Evolutionary conservation across 2,329 filamentous ascomycete genomes (phyloP).

Genomic region (Cryphonectria naterciae): DNA sequence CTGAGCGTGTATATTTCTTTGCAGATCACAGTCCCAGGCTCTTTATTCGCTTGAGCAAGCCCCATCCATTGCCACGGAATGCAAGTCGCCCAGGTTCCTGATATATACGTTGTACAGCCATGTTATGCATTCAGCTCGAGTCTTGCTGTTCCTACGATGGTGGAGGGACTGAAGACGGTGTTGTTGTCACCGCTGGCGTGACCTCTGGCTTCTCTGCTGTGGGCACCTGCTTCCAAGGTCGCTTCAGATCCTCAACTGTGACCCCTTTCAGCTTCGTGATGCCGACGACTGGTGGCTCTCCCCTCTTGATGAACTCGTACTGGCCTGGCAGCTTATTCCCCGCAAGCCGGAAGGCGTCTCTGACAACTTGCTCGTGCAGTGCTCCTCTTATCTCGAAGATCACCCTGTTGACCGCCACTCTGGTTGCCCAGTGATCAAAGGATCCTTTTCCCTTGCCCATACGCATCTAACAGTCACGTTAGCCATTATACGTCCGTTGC

Average conservation of each 20-base stretch:
- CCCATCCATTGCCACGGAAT: not conserved
- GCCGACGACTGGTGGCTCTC: conserved; percentile 86
- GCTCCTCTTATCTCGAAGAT: conserved; percentile 91
- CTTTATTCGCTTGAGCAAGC: not conserved
- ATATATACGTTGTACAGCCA: conserved; percentile 20
- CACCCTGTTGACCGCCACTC: conserved; percentile 88
- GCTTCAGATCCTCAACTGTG: conserved; percentile 81
- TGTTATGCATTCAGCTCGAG: conserved; percentile 29
- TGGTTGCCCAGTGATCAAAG: conserved; percentile 94
- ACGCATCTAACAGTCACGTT: conserved; percentile 62
- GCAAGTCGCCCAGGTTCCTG: not conserved
- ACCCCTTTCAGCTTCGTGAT: conserved; percentile 83
- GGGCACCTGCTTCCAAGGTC: conserved; percentile 71
- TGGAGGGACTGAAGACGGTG: conserved; percentile 40
- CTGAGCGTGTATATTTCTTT: not conserved
- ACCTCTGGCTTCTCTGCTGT: conserved; percentile 44
- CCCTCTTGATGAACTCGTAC: conserved; percentile 94
- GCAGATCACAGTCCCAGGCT: not conserved
- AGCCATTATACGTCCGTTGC: not conserved
- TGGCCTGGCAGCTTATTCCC: conserved; percentile 90
- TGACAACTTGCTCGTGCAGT: conserved; percentile 90
- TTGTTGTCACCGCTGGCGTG: conserved; percentile 37
- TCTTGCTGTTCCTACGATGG: conserved; percentile 38
- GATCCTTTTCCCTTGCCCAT: conserved; percentile 99
- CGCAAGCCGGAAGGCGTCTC: conserved; percentile 90